A percentile compares a stretch with the other conserved stretches of the same genome.
Evolutionary conservation across 1,284 basidiomycete species (phyloP).

Genomic region (Cryptococcus deneoformans): DNA sequence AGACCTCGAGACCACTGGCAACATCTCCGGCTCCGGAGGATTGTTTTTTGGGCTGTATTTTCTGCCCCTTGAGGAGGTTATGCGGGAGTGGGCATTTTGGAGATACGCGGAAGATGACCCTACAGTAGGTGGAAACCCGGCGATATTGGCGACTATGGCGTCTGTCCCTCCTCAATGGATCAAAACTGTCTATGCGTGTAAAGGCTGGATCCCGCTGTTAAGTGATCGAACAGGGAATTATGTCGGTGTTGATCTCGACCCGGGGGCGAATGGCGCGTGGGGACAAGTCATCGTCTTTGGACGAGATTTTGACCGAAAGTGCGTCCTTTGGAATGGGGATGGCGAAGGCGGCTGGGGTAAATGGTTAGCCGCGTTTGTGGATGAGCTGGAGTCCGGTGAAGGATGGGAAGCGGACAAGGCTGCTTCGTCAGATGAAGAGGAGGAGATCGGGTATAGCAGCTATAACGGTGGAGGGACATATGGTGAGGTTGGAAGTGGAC

Average conservation of each 20-base stretch:
- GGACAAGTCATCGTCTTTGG: conserved; percentile 99
- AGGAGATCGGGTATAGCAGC: conserved; percentile 81
- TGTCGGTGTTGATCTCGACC: conserved; percentile 91
- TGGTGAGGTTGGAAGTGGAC: conserved; percentile 59
- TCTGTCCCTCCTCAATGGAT: conserved; percentile 88
- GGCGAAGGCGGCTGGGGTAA: conserved; percentile 90
- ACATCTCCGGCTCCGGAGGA: conserved; percentile 54
- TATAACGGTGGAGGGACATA: conserved; percentile 75
- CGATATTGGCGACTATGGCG: conserved; percentile 73
- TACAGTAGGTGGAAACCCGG: conserved; percentile 62
- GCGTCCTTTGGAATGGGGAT: conserved; percentile 89
- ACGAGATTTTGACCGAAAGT: conserved; percentile 96
- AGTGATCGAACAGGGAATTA: conserved; percentile 96
- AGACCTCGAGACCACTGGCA: conserved; percentile 79
- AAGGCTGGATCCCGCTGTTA: conserved; percentile 94
- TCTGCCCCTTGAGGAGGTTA: conserved; percentile 80
- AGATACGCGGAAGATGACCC: conserved; percentile 84
- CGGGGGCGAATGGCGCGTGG: conserved; percentile 66
- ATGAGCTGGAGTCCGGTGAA: conserved; percentile 87
- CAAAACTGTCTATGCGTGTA: conserved; percentile 81
- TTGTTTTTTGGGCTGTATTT: conserved; percentile 83
- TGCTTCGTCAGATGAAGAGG: conserved; percentile 53
- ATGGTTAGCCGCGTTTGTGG: conserved; percentile 89
- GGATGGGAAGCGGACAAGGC: conserved; percentile 70
- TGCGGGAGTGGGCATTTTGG: conserved; percentile 96